Conservation (phyloP, 768 basidiomycete species). For the Phaffia australis region DNA sequence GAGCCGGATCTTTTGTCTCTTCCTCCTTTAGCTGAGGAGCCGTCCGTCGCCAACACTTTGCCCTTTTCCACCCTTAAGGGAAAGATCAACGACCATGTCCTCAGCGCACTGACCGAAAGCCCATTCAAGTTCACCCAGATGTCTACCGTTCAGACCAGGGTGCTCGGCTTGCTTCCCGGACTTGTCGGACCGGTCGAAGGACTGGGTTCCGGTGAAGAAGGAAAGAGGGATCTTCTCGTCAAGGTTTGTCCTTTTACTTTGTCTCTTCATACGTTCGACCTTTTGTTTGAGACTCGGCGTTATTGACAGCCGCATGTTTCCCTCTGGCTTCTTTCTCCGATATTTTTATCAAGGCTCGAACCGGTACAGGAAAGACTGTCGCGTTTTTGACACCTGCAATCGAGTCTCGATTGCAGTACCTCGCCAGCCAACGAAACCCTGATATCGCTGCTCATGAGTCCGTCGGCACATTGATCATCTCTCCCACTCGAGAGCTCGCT, state of each 20-base stretch:
- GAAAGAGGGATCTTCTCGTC: slow-evolving; percentile 57
- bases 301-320: neutral
- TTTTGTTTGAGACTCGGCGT: neutral
- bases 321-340: neutral
- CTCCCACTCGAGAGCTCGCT: slow-evolving; percentile 80
- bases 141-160: slow-evolving; percentile 71
- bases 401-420: slow-evolving; percentile 56
- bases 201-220: slow-evolving; percentile 19
- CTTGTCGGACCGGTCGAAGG: slow-evolving; percentile 40
- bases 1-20: too few species aligned
- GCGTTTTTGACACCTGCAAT: slow-evolving; percentile 80
- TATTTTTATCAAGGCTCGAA: slow-evolving; percentile 51
- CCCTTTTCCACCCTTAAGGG: slow-evolving; percentile 26
- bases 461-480: slow-evolving; percentile 69
- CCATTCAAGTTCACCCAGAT: slow-evolving; percentile 62
- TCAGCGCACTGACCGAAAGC: slow-evolving; percentile 51
- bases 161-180: slow-evolving; percentile 62
- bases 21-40: too few species aligned
- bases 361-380: slow-evolving; percentile 80
- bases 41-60: neutral
- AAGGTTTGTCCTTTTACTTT: slow-evolving; percentile 30
- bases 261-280: neutral
- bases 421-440: slow-evolving; percentile 40
- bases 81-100: slow-evolving; percentile 37
- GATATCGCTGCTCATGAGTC: slow-evolving; percentile 42